phyloP scores from a whole-genome alignment of 1,284 basidiomycete genomes.

The Leccinum griseonigrum region DNA sequence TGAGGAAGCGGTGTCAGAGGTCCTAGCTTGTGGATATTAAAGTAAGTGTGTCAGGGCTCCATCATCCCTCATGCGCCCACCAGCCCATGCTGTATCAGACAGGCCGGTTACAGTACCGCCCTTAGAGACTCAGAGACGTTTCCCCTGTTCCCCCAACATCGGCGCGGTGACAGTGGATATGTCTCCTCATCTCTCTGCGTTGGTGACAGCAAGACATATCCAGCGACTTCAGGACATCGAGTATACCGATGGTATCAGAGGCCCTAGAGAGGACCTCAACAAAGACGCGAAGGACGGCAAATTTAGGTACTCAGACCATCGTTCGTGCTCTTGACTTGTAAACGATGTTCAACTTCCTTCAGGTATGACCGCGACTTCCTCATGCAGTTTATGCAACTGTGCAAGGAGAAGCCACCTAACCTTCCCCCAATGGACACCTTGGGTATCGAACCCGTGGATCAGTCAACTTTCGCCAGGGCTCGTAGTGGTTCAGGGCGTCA shows the following conservation, averaged over 20 bases:
- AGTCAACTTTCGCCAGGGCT: slow-evolving; percentile 46
- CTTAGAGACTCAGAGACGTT: background rate
- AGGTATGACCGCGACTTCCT: slow-evolving; percentile 98
- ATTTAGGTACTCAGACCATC: slow-evolving; percentile 51
- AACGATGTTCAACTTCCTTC: background rate
- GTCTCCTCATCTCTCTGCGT: background rate
- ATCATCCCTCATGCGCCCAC: background rate
- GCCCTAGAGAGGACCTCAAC: slow-evolving; percentile 87
- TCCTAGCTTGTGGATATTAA: background rate
- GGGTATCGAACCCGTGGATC: slow-evolving; percentile 80
- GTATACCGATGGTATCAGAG: slow-evolving; percentile 84
- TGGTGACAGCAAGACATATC: slow-evolving; percentile 49
- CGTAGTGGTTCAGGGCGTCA: slow-evolving; percentile 60
- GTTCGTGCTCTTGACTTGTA: background rate
- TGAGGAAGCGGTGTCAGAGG: background rate
- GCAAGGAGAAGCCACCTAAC: slow-evolving; percentile 91
- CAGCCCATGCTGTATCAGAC: background rate
- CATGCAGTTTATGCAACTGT: slow-evolving; percentile 94
- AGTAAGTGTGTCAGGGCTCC: background rate
- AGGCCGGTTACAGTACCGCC: background rate
- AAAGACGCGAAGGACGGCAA: slow-evolving; percentile 82
- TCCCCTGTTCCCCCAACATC: background rate
- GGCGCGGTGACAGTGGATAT: background rate
- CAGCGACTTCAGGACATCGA: slow-evolving; percentile 76
- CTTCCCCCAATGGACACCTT: slow-evolving; percentile 90